These are phyloP conservation scores for Fraxinus cuspidata DNA, from an alignment of 257 asterid genomes.

Conservation along the genomic window DNA sequence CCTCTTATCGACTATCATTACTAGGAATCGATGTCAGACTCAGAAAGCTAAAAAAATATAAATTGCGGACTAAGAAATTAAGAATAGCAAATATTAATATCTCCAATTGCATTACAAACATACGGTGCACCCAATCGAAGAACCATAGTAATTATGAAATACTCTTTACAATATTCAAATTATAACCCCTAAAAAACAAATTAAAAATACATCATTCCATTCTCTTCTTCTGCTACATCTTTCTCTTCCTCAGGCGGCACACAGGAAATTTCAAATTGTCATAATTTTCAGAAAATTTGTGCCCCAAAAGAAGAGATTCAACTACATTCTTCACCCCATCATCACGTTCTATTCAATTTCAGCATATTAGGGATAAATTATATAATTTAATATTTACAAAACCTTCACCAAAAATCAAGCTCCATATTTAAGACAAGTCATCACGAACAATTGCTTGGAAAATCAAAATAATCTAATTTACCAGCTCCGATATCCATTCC, in stretches of 20 bases:
- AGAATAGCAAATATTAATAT: not conserved
- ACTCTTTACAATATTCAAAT: not conserved
- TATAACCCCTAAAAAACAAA: not conserved
- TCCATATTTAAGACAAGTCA: not conserved
- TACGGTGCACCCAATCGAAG: not conserved
- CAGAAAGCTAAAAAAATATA: no score
- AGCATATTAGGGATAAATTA: not conserved
- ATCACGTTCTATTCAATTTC: not conserved
- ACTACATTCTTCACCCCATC: not conserved
- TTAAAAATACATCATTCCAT: not conserved
- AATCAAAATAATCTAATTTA: slow-evolving; percentile 30
- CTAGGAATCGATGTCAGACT: no score
- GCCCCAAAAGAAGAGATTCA: slow-evolving; percentile 32
- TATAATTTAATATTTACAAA: slow-evolving; percentile 21
- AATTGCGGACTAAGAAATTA: not conserved
- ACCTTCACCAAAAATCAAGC: slow-evolving; percentile 12
- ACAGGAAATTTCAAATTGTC: not conserved
- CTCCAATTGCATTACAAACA: not conserved
- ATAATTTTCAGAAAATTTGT: slow-evolving; percentile 9
- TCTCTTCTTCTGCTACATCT: not conserved
- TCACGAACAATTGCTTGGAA: not conserved
- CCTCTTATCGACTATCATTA: no score
- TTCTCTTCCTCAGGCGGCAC: not conserved
- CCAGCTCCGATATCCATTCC: slow-evolving; percentile 71
- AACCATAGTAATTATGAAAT: not conserved